Evolutionary conservation across 441 rosid genomes (phyloP).

Genomic region (Arabidopsis lyrata): DNA sequence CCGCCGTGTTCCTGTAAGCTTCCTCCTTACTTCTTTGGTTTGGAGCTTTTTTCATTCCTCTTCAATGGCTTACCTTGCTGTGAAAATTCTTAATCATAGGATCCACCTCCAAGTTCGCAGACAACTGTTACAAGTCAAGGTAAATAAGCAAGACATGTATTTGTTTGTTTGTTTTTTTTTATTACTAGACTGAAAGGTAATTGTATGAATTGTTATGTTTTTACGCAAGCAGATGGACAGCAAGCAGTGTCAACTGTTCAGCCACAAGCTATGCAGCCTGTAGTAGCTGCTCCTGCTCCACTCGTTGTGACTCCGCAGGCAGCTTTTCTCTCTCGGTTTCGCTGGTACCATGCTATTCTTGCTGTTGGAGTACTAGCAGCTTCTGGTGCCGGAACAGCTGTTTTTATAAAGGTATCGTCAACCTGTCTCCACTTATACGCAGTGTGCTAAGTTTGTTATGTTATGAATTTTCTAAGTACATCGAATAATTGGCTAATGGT

Average conservation of each 20-base stretch:
- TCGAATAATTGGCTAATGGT: neutral
- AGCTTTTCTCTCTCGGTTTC: slow-evolving; percentile 53
- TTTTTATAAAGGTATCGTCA: slow-evolving; percentile 68
- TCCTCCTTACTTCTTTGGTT: neutral
- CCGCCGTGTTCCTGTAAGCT: slow-evolving; percentile 83
- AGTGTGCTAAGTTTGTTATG: neutral
- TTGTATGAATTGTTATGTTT: slow-evolving; percentile 35
- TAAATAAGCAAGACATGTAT: slow-evolving; percentile 39
- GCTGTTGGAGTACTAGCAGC: slow-evolving; percentile 82
- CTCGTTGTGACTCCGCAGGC: slow-evolving; percentile 50
- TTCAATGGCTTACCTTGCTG: neutral
- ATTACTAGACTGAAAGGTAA: slow-evolving; percentile 16
- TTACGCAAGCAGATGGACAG: slow-evolving; percentile 53
- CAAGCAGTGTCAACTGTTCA: slow-evolving; percentile 60
- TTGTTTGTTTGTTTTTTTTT: slow-evolving; percentile 11
- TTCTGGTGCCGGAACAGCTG: slow-evolving; percentile 88
- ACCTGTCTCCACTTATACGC: slow-evolving; percentile 18
- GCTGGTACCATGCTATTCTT: slow-evolving; percentile 84
- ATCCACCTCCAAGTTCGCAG: slow-evolving; percentile 83
- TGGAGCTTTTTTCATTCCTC: neutral
- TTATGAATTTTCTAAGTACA: neutral
- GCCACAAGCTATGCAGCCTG: slow-evolving; percentile 63
- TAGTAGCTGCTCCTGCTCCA: slow-evolving; percentile 59
- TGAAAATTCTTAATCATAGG: slow-evolving; percentile 52
- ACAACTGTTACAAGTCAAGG: slow-evolving; percentile 63